A percentile compares a stretch with the other conserved stretches of the same genome.
Evolutionary conservation across 495 filamentous ascomycete species (phyloP).

Genomic region (Penicillium turbatum): DNA sequence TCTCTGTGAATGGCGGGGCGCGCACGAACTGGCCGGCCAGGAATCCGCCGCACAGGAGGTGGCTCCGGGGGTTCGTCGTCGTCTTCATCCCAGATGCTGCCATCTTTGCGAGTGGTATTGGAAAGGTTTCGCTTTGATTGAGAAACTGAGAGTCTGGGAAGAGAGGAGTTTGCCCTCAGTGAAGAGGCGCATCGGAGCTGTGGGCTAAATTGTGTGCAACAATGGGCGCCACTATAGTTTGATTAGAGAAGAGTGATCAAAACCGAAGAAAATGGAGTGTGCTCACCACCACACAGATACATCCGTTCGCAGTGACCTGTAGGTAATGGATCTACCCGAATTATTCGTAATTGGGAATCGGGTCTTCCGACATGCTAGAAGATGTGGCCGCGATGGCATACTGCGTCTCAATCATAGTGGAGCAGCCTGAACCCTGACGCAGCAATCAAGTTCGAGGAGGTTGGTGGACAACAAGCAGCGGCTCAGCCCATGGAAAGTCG

Average conservation of each 20-base stretch:
- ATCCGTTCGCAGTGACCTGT: not conserved
- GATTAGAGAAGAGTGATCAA: not conserved
- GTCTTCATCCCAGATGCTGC: conserved; percentile 4
- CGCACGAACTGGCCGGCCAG: not conserved
- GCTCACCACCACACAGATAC: not conserved
- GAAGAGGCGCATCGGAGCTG: not conserved
- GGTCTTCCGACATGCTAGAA: conserved; percentile 22
- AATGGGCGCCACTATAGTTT: not conserved
- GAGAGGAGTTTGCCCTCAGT: not conserved
- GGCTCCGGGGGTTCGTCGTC: not conserved
- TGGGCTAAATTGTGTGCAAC: not conserved
- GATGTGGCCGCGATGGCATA: conserved; percentile 20
- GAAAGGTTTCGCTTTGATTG: not conserved
- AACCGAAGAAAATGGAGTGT: not conserved
- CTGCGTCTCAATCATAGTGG: conserved; percentile 23
- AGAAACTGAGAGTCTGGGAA: not conserved
- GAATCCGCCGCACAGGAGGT: not conserved
- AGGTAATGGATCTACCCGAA: not conserved
- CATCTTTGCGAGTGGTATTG: not conserved
- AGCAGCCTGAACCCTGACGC: not conserved
- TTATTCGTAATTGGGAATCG: conserved; percentile 7
- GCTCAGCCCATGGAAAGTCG: not conserved
- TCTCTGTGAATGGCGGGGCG: not conserved
- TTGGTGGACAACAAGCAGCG: not conserved
- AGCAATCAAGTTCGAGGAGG: not conserved